Evolutionary conservation across 2,329 filamentous ascomycete species (phyloP), one percentile per base, ranked within the genome.

Genomic region (Fusarium tricinctum): DNA sequence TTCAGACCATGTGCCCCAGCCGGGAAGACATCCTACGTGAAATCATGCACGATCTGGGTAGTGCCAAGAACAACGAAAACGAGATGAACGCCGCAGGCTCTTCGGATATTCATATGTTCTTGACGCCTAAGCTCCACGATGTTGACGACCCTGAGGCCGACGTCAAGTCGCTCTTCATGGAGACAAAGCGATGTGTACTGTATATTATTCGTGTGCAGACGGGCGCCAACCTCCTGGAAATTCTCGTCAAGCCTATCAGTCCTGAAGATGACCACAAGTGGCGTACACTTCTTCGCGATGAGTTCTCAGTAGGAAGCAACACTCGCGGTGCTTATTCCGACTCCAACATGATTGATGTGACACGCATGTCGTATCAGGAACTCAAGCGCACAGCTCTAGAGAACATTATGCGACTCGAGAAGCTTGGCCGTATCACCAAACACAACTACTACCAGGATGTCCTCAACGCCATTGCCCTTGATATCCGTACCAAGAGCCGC

Each of bases 121-220:
- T 97, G 43, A 96, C 92, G 44, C 93, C 94, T 38, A 97, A 96
- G 79, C 88, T 97, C 53, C 93, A 97, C 76, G 92, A 97, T 73
- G 84, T 94, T 64, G 92, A 97, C 74, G 96, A 99, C 76, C 95
- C 96, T 6, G 95, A 98, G 76, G 93, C 94, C 6, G 92, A 96
- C 63, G 85, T 96, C 67, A 97, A 98, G 81, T 86, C 94, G 2
- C 85, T 99, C 5, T 97, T 97, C 78, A 98, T 97, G 89, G 96
- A 98, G 81, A 98, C 96, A 4, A 99, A 99, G 82, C 90, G 96
- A 73, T 97, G 96, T 76, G 92, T 98, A 40, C 84, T 99, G 66
- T 99, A 98, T 80, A 98, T 99, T 78, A 98, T 99, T 76, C 92
- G 96, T 61, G 92, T 99, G 35, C 97, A 99, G 79, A 93, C 92